A percentile compares a stretch with the other conserved stretches of the same genome.
Conservation (phyloP, 2,329 filamentous ascomycete genomes). For the Trichophyton equinum region DNA sequence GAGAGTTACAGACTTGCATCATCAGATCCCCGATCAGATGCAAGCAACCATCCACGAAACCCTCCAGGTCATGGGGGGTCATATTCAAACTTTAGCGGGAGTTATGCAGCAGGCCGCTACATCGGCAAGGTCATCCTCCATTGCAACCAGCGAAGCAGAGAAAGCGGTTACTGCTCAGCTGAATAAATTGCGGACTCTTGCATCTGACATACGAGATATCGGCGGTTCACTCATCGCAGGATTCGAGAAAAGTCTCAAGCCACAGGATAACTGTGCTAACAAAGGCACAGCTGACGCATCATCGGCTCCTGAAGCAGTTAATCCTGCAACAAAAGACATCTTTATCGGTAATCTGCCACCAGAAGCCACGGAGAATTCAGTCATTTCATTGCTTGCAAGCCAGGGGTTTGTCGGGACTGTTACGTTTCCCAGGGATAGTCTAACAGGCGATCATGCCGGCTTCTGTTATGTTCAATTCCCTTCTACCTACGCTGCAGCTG, state of each 20-base stretch:
- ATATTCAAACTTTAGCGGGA: slow-evolving; percentile 26
- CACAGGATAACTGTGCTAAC: neutral
- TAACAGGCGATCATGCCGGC: slow-evolving; percentile 25
- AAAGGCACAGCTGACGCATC: neutral
- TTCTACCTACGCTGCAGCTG: slow-evolving; percentile 24
- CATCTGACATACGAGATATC: slow-evolving; percentile 30
- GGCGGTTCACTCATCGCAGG: slow-evolving; percentile 27
- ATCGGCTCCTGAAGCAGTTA: neutral
- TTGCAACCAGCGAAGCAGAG: slow-evolving; percentile 26
- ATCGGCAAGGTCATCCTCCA: slow-evolving; percentile 24
- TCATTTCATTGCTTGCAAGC: slow-evolving; percentile 27
- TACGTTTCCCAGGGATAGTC: slow-evolving; percentile 23
- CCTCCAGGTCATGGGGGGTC: slow-evolving; percentile 25
- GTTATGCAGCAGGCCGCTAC: slow-evolving; percentile 28
- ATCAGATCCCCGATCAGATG: slow-evolving; percentile 26
- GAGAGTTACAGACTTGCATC: slow-evolving; percentile 25
- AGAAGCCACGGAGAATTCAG: slow-evolving; percentile 25
- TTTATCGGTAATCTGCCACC: slow-evolving; percentile 32
- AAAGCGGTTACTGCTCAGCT: slow-evolving; percentile 26
- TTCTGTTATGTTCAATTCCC: slow-evolving; percentile 31
- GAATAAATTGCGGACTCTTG: slow-evolving; percentile 28
- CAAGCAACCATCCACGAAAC: slow-evolving; percentile 26
- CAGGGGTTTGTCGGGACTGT: slow-evolving; percentile 28
- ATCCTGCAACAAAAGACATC: slow-evolving; percentile 16
- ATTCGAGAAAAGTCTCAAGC: slow-evolving; percentile 19